These are phyloP conservation scores for Bondarzewia mesenterica DNA, from an alignment of 1,284 basidiomycete species.

Conservation along the genomic window DNA sequence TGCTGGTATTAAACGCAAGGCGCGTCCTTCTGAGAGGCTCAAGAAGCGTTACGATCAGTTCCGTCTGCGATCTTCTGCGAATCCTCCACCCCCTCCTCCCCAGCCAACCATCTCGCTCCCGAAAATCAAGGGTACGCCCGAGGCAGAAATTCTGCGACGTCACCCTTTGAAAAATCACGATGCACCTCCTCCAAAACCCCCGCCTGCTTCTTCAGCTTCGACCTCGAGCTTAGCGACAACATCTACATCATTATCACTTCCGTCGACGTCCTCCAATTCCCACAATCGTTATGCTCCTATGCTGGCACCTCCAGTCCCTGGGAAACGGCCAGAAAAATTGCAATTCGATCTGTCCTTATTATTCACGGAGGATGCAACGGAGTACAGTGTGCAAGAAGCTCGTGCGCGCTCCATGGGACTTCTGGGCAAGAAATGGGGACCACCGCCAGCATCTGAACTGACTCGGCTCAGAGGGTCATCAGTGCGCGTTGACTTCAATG, in stretches of 20 bases:
- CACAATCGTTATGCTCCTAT: conserved; percentile 55
- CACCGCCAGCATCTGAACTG: conserved; percentile 46
- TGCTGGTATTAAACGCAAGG: conserved; percentile 77
- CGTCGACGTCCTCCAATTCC: conserved; percentile 11
- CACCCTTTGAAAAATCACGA: conserved; percentile 50
- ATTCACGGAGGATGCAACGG: conserved; percentile 57
- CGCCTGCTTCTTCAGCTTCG: conserved; percentile 9
- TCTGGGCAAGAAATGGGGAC: conserved; percentile 72
- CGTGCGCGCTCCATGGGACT: conserved; percentile 72
- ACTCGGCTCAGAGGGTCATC: conserved; percentile 10
- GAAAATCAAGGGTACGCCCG: conserved; percentile 20
- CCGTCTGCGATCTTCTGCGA: conserved; percentile 34
- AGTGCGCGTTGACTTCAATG: conserved; percentile 38
- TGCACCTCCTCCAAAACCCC: conserved; percentile 8
- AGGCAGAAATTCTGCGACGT: conserved; percentile 36
- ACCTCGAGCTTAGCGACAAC: conserved; percentile 24
- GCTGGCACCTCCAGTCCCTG: conserved; percentile 56
- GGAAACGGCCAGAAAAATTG: conserved; percentile 62
- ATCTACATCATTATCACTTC: conserved; percentile 19
- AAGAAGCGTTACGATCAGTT: conserved; percentile 83
- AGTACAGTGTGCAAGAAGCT: conserved; percentile 70
- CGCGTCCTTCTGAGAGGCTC: conserved; percentile 78
- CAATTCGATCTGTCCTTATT: conserved; percentile 59
- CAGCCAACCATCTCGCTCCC: conserved; percentile 14
- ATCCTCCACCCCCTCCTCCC: conserved; percentile 19